Base-by-base conservation (phyloP, 257 asterid species). In the Solanum tarapatanum region DNA sequence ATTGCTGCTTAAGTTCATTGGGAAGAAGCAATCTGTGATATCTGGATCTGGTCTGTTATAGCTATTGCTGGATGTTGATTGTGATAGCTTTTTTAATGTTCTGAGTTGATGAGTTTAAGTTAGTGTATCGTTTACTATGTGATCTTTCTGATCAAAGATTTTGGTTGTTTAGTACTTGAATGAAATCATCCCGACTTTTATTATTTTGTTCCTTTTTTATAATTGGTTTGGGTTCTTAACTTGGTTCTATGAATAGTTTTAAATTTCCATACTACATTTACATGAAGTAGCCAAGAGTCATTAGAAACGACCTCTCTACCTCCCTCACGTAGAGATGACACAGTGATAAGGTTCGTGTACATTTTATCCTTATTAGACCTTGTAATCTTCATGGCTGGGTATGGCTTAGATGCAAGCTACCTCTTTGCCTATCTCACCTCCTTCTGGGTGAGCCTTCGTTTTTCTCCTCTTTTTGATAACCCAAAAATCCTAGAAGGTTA, bases 61-160 rank as follows among this genome's bases (percentile, higher is more conserved):
- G 84, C 51, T 41, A 39, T 41, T 77, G 84, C 35, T 77, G 1
- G n/a, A 77, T 77, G 68, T 80, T 62, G 41, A 28, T 80, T 80
- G 55, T 82, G 70, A 0, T 51, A 48, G 70, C 84, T 24, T 45
- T 45, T 10, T 48, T 48, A 45, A 82, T 51, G 17, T 19, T 51
- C 7, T 16, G 30, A 48, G 45, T 0, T 17, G 45, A 19, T 17
- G 85, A 82, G 69, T 48, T 69, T 48, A 30, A 48, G 69, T 80
- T 30, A 17, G 69, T 82, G 85, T 82, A 82, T 30, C 45, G 69
- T 48, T 82, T 82, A 82, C 85, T 82, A 19, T 48, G 35, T 45
- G 84, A 45, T 82, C 69, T 82, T 82, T 82, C 68, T 4, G 85
- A 82, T 82, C 69, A 82, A 82, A 82, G 85, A 82, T 82, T 82